phyloP scores from a whole-genome alignment of 2,329 filamentous ascomycete species.

The Neurospora crassa region DNA sequence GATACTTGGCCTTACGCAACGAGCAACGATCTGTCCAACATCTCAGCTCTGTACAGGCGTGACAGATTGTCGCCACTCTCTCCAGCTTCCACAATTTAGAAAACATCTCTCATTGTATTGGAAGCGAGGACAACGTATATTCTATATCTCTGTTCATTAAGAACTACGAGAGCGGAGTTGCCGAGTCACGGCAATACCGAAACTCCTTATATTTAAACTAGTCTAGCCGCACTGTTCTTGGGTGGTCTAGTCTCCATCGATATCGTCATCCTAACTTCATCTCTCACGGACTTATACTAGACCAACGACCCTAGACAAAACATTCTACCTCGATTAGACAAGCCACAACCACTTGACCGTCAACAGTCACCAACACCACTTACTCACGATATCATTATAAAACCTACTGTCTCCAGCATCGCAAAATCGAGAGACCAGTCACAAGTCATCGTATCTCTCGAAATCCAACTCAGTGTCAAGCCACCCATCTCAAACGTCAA shows the following conservation, averaged over 20 bases:
- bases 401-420: neutral
- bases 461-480: neutral
- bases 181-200: neutral
- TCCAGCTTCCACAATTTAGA: neutral
- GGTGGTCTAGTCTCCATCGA: neutral
- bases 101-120: neutral
- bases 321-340: neutral
- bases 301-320: neutral
- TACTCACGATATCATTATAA: neutral
- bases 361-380: neutral
- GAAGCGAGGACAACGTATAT: neutral
- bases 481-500: no score
- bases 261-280: neutral
- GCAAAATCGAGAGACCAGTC: neutral
- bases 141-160: neutral
- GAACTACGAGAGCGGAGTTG: neutral
- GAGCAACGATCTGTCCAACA: neutral
- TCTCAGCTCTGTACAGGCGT: neutral
- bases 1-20: neutral
- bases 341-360: neutral
- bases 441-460: neutral
- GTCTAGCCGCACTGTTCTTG: neutral
- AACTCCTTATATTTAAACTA: neutral
- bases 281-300: neutral
- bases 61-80: neutral